phyloP scores from a whole-genome alignment of 108 stramenopile genomes.

The Nitzschia inconspicua region DNA sequence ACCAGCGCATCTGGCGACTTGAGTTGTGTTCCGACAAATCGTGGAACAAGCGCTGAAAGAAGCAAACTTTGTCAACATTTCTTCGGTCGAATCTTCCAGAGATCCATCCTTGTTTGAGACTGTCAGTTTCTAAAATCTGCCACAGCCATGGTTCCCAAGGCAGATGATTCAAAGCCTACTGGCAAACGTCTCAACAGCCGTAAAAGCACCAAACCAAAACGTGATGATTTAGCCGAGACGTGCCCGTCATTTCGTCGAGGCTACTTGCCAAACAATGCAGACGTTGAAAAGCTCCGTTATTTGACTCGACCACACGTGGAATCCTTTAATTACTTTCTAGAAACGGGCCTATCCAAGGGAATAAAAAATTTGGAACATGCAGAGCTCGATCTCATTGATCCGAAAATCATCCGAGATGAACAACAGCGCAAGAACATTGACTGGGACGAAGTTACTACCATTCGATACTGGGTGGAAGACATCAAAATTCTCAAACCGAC shows the following conservation, averaged over 20 bases:
- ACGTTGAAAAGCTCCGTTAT: conserved; percentile 51
- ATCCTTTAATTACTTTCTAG: conserved; percentile 79
- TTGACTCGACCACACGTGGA: conserved; percentile 79
- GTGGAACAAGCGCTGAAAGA: no score
- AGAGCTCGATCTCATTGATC: conserved; percentile 66
- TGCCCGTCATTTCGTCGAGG: conserved; percentile 80
- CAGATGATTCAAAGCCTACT: no score
- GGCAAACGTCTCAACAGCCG: no score
- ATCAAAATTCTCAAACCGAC: conserved; percentile 56
- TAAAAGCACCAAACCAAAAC: not conserved
- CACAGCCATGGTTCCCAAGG: no score
- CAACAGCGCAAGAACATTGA: conserved; percentile 24
- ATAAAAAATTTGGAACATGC: conserved; percentile 59
- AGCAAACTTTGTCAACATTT: no score
- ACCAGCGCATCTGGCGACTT: no score
- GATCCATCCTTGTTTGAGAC: no score
- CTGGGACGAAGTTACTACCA: conserved; percentile 32
- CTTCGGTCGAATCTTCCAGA: no score
- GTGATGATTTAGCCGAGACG: conserved; percentile 21
- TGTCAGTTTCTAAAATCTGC: no score
- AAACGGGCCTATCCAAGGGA: conserved; percentile 52
- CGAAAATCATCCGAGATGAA: conserved; percentile 19
- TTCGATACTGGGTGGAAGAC: conserved; percentile 76
- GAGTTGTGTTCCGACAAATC: no score
- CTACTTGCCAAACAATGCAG: conserved; percentile 46